These are phyloP conservation scores for Prinsepia uniflora DNA, from an alignment of 306 rosid species.

Conservation along the genomic window DNA sequence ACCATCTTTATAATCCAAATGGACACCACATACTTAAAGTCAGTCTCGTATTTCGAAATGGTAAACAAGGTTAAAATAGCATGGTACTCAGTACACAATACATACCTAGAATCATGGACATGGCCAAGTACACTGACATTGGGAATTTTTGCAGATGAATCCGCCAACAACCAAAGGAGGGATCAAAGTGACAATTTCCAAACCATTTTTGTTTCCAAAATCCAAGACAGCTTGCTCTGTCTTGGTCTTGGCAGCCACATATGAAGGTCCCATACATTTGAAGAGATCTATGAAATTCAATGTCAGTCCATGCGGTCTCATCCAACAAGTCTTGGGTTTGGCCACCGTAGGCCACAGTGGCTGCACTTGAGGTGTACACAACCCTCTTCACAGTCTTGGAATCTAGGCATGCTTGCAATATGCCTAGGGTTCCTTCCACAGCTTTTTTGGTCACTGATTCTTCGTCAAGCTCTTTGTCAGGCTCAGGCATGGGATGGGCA, in stretches of 20 bases:
- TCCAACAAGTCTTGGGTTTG: slow-evolving; percentile 19
- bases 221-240: slow-evolving; percentile 49
- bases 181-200: slow-evolving; percentile 49
- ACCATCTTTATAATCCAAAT: no score
- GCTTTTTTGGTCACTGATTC: slow-evolving; percentile 41
- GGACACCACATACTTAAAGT: no score
- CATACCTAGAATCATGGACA: slow-evolving; percentile 42
- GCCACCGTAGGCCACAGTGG: slow-evolving; percentile 22
- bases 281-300: slow-evolving; percentile 17
- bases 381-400: slow-evolving; percentile 47
- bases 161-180: slow-evolving; percentile 53
- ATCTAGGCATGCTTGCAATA: slow-evolving; percentile 39
- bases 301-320: slow-evolving; percentile 51
- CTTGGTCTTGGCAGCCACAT: slow-evolving; percentile 46
- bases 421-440: slow-evolving; percentile 49
- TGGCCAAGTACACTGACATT: slow-evolving; percentile 18
- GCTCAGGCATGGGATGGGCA: slow-evolving; percentile 28
- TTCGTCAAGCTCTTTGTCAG: slow-evolving; percentile 32
- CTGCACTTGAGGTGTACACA: slow-evolving; percentile 52
- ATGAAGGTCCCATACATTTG: slow-evolving; percentile 28
- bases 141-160: slow-evolving; percentile 53
- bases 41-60: no score
- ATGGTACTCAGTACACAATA: not conserved
- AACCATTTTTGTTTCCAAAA: slow-evolving; percentile 40
- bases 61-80: no score